Conservation (phyloP, 169 alveolate genomes). For the Ichthyophthirius multifiliis region DNA sequence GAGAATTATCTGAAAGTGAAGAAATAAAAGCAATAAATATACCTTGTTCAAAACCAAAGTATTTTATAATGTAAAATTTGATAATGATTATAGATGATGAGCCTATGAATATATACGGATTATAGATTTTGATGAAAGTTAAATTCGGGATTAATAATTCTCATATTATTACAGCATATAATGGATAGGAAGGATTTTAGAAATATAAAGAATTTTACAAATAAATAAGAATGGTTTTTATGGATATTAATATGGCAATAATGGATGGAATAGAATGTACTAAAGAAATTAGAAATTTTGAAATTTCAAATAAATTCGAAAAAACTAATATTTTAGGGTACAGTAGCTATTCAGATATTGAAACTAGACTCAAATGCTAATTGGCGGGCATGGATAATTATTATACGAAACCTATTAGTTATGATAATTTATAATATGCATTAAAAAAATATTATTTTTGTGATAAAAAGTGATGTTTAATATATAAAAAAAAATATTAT, state of each 20-base stretch:
- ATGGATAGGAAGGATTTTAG: constrained; percentile 33
- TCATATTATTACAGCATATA: background rate
- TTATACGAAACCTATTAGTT: background rate
- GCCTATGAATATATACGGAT: background rate
- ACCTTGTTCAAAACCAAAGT: no score
- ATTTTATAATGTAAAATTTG: no score
- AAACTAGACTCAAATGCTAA: background rate
- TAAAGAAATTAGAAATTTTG: background rate
- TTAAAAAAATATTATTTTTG: background rate
- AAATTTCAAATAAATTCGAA: background rate
- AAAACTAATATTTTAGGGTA: background rate
- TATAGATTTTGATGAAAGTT: background rate
- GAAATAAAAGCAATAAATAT: no score
- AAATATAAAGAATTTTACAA: background rate
- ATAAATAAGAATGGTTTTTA: constrained; percentile 5
- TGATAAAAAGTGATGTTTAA: background rate
- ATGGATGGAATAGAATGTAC: constrained; percentile 30
- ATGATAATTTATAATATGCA: background rate
- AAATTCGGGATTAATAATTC: background rate
- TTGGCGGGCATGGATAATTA: background rate
- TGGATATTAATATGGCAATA: constrained; percentile 36
- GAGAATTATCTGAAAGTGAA: no score
- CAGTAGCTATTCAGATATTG: background rate
- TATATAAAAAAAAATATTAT: no score
- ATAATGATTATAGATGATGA: background rate